Evolutionary conservation across 2,329 filamentous ascomycete genomes (phyloP).

Genomic region (Calonectria pseudoturangicola): DNA sequence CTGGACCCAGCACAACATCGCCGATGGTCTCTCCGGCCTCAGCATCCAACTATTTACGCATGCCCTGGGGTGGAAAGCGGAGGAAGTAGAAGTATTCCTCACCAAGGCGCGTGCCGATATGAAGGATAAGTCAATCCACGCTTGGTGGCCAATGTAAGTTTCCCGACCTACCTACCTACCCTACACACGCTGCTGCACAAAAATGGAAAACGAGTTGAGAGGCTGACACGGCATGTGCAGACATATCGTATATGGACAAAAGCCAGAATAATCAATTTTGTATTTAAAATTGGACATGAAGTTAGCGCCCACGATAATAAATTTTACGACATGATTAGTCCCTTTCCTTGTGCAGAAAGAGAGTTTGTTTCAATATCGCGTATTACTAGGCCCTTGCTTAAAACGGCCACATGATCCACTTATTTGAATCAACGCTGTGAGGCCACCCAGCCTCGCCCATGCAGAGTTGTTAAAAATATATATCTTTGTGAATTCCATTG

Average conservation of each 20-base stretch:
- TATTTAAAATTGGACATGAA: neutral
- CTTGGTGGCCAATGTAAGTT: slow-evolving; percentile 63
- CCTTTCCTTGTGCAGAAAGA: neutral
- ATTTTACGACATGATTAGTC: neutral
- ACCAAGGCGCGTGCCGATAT: slow-evolving; percentile 59
- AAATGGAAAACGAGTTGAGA: fast-evolving
- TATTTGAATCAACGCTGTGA: neutral
- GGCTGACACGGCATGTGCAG: slow-evolving; percentile 11
- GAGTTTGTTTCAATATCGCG: neutral
- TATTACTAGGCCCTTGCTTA: neutral
- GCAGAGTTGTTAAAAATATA: neutral
- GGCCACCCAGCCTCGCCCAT: neutral
- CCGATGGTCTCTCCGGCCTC: slow-evolving; percentile 59
- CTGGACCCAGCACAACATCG: slow-evolving; percentile 59
- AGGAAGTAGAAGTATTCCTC: slow-evolving; percentile 59
- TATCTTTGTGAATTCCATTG: neutral
- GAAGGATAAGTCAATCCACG: slow-evolving; percentile 59
- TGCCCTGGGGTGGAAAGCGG: slow-evolving; percentile 58
- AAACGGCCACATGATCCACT: neutral
- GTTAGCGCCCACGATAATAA: neutral
- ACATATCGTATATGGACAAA: slow-evolving; percentile 53
- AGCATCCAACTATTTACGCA: slow-evolving; percentile 63
- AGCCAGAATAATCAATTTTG: slow-evolving; percentile 39
- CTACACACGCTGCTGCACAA: fast-evolving
- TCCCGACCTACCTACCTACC: neutral